Evolutionary conservation across 345 rosid genomes (phyloP), one percentile per base, ranked within the genome.

Genomic region (Salix udensis): DNA sequence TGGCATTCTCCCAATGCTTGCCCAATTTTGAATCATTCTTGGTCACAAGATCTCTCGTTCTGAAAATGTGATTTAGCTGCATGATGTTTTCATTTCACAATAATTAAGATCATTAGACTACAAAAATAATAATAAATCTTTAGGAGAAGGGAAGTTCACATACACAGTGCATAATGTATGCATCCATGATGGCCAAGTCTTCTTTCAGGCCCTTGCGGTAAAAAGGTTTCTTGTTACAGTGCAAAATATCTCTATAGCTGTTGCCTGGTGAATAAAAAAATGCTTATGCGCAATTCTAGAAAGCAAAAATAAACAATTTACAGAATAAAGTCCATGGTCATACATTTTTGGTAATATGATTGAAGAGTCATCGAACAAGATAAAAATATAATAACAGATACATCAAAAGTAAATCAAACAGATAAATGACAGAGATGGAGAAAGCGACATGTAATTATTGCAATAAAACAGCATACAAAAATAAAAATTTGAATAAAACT

Each of bases 11-110:
- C 84, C 79, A 84, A 78, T 82, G 86, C 86, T 90, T 93, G 73
- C 83, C 85, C 80, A 88, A 74, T 89, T 89, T 93, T 31, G 89
- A 78, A 44, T 93, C 94, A 85, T 93, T 91, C 87, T 85, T 90
- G 81, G 76, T 89, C 77, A 95, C 92, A 77, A 89, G 86, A 84
- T 88, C 94, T 80, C 96, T 82, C 68, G 89, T 87, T 83, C 75
- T 91, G 77, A 91, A 89, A 60, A 93, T 83, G 85, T 95, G 98
- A 88, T 95, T 95, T 72, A 95, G 83, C 98, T 93, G 96, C 90
- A 90, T 19, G 70, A 85, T 21, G 80, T 79, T 77, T 65, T 68
- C 62, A 39, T 70, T 79, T 77, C 71, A 81, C 61, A 50, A 64
- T 72, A 65, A 60, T n/a, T 19, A 40, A 74, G 34, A 80, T 15